Evolutionary conservation across 805 yeast genomes (phyloP), one percentile per base, ranked within the genome.

Genomic region (Brettanomyces anomalus): DNA sequence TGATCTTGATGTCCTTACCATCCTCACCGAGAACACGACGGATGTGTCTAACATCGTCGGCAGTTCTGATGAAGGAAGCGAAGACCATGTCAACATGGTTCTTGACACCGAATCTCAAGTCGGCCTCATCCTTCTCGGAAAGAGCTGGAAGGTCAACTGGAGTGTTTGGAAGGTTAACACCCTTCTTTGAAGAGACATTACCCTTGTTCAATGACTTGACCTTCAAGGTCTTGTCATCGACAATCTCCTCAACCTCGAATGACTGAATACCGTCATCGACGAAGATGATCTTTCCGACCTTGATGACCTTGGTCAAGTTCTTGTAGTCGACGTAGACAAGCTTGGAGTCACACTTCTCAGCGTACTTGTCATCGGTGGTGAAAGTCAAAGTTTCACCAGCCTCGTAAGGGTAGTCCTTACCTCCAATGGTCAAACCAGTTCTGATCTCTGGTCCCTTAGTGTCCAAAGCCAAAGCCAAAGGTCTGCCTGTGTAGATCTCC

Each of bases 401-500:
- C 37, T 76, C 68, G 60, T 93, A 84, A 60, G 96, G 83, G 70
- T 69, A 87, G 64, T 93, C 98, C 48, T 69, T 67, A 46, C 77
- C 85, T 59, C 76, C 85, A 50, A 69, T 65, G 57, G 98, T 93
- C 67, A 88, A 80, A 69, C 98, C 98, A 46, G 98, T 90, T 79
- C 98, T 86, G 73, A 93, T 93, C 74, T 93, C 98, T 51, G 98
- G 98, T 57, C 98, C 98, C 79, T 93, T 93, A 67, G 97, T 93
- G 69, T 93, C 98, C 58, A 93, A 80, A 52, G 98, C 98, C 68
- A 93, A 89, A 49, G 96, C 97, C 60, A 93, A 76, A 43, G 97
- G 98, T 73, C 97, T 86, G 62, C 97, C 97, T 53, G 85, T 79
- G 68, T 82, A 88, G 44, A 83, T 66, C 67, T 80, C 81, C 70